A percentile compares a stretch with the other conserved stretches of the same genome.
phyloP scores from a whole-genome alignment of 2,329 filamentous ascomycete species.

The Talaromyces verruculosus region DNA sequence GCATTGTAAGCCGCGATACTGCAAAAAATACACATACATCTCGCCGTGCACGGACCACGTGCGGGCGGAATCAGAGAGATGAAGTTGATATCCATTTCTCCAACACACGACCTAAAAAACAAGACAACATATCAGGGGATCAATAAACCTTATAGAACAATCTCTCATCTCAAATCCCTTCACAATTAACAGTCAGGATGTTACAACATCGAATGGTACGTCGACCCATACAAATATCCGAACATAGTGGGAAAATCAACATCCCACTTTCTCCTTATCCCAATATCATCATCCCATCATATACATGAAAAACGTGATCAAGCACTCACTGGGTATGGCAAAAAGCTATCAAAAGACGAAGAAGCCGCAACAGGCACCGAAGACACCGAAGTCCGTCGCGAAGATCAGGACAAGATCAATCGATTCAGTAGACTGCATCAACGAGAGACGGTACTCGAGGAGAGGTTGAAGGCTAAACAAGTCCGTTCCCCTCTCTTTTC shows the following conservation, averaged over 20 bases:
- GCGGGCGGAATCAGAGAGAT: constrained; percentile 1
- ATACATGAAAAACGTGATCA: background rate
- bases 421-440: constrained; percentile 93
- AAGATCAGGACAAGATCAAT: constrained; percentile 99
- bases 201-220: constrained; percentile 63
- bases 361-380: constrained; percentile 69
- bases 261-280: constrained; percentile 5
- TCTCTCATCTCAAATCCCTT: too few species aligned
- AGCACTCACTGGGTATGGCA: background rate
- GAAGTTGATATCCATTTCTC: background rate
- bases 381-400: constrained; percentile 89
- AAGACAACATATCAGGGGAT: background rate
- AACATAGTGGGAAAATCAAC: background rate
- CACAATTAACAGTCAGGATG: constrained; percentile 36
- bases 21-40: background rate
- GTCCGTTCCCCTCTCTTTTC: constrained; percentile 52
- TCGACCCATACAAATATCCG: background rate
- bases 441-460: constrained; percentile 73
- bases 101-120: background rate
- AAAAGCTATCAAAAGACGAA: constrained; percentile 87
- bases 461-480: constrained; percentile 75
- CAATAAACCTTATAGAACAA: background rate
- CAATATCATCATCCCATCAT: background rate
- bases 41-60: background rate
- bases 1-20: background rate